A percentile compares a stretch with the other conserved stretches of the same genome.
Evolutionary conservation across 2,329 filamentous ascomycete species (phyloP).

Genomic region (Cyphellophora europaea): DNA sequence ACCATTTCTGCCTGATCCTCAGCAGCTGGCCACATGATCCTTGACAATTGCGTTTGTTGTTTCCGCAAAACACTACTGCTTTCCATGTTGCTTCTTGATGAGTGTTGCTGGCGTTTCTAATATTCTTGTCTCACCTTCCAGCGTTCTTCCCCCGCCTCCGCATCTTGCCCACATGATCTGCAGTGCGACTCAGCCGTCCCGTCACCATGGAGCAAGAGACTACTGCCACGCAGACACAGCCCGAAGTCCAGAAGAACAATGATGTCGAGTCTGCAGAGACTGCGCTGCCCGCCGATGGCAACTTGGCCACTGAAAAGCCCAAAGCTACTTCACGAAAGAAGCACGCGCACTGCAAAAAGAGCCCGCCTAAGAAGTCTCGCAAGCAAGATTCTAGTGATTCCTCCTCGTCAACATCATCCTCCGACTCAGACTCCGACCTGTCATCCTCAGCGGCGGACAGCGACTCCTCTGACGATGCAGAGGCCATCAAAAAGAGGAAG

Average conservation of each 20-base stretch:
- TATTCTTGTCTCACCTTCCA: too few species aligned
- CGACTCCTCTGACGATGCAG: constrained; percentile 5
- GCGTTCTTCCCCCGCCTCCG: too few species aligned
- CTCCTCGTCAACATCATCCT: constrained; percentile 4
- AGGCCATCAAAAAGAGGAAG: neutral
- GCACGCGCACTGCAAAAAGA: constrained; percentile 1
- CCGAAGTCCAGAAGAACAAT: neutral
- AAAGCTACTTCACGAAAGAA: neutral
- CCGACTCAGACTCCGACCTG: constrained; percentile 5
- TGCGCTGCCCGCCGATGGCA: neutral
- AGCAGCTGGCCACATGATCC: too few species aligned
- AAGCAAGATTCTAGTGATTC: constrained; percentile 6
- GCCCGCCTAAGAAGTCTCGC: constrained; percentile 3
- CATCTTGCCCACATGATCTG: too few species aligned
- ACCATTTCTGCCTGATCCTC: too few species aligned
- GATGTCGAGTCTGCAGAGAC: neutral
- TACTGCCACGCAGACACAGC: neutral
- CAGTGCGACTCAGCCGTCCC: too few species aligned
- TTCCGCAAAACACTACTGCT: too few species aligned
- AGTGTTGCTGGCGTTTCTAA: too few species aligned
- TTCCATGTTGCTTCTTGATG: too few species aligned
- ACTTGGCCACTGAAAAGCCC: neutral
- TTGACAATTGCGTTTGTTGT: too few species aligned
- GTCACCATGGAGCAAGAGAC: neutral
- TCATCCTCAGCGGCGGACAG: constrained; percentile 3